A percentile compares a stretch with the other conserved stretches of the same genome.
phyloP scores from a whole-genome alignment of 495 filamentous ascomycete species.

The Aspergillus haitiensis region DNA sequence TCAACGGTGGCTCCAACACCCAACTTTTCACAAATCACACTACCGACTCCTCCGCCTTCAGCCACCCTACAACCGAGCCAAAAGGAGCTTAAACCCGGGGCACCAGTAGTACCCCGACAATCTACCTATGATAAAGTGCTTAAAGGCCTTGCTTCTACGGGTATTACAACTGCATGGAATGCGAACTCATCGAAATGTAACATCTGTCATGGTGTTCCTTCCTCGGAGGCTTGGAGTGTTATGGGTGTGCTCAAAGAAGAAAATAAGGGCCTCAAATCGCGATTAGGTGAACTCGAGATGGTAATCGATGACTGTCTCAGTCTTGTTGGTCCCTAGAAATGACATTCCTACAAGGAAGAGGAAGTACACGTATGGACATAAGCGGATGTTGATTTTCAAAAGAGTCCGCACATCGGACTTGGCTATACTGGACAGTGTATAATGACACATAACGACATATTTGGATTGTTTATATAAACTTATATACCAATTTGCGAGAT shows the following conservation, averaged over 20 bases:
- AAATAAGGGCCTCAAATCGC: conserved; percentile 67
- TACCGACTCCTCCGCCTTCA: conserved; percentile 31
- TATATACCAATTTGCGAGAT: conserved; percentile 13
- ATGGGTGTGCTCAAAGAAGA: conserved; percentile 69
- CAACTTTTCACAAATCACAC: conserved; percentile 39
- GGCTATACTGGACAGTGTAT: conserved; percentile 17
- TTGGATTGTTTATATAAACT: conserved; percentile 4
- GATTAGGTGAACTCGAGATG: conserved; percentile 64
- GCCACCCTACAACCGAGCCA: conserved; percentile 22
- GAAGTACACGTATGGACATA: neutral
- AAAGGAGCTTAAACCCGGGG: conserved; percentile 27
- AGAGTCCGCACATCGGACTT: neutral
- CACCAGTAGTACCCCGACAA: conserved; percentile 28
- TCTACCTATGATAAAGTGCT: conserved; percentile 45
- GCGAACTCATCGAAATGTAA: conserved; percentile 46
- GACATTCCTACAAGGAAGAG: neutral
- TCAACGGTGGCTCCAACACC: conserved; percentile 50
- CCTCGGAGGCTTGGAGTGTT: conserved; percentile 70
- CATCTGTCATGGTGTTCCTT: conserved; percentile 62
- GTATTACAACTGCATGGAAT: conserved; percentile 37
- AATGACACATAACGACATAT: conserved; percentile 15
- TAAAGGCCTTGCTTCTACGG: conserved; percentile 42
- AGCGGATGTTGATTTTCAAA: neutral
- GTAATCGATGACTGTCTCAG: conserved; percentile 72
- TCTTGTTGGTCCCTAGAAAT: conserved; percentile 49